These are phyloP conservation scores for Candida orba DNA, from an alignment of 805 yeast genomes.

Conservation along the genomic window DNA sequence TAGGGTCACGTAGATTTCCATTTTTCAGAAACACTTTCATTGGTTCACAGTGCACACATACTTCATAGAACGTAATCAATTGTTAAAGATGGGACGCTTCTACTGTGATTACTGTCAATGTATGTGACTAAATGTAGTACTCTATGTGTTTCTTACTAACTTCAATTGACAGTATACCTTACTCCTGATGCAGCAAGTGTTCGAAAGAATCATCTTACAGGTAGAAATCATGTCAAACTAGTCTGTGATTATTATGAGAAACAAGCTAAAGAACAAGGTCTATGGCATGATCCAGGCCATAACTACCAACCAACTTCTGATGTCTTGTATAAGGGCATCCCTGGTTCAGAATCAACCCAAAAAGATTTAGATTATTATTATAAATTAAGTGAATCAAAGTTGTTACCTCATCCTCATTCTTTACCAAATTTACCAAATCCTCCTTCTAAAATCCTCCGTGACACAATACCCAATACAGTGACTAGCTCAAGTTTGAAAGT, in stretches of 20 bases:
- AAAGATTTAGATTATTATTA: conserved; percentile 13
- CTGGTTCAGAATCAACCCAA: conserved; percentile 21
- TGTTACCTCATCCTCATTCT: conserved; percentile 22
- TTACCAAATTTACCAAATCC: conserved; percentile 18
- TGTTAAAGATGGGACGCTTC: conserved; percentile 64
- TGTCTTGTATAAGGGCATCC: conserved; percentile 23
- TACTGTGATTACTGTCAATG: conserved; percentile 81
- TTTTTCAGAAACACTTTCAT: neutral
- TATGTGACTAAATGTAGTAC: conserved; percentile 13
- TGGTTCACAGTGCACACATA: too few species aligned
- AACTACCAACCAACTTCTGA: conserved; percentile 16
- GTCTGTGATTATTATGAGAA: conserved; percentile 70
- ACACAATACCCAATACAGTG: neutral
- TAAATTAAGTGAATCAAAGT: conserved; percentile 13
- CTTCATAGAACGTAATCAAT: too few species aligned
- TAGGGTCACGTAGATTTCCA: too few species aligned
- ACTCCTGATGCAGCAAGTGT: conserved; percentile 90
- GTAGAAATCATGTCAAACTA: conserved; percentile 65
- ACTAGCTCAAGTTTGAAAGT: too few species aligned
- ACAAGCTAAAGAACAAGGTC: conserved; percentile 27
- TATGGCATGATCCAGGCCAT: conserved; percentile 25
- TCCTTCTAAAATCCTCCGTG: conserved; percentile 19
- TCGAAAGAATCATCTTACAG: conserved; percentile 69
- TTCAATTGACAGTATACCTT: conserved; percentile 40
- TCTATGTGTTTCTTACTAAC: conserved; percentile 1